Conservation (phyloP, 345 rosid species). For the Bruguiera gymnorhiza region DNA sequence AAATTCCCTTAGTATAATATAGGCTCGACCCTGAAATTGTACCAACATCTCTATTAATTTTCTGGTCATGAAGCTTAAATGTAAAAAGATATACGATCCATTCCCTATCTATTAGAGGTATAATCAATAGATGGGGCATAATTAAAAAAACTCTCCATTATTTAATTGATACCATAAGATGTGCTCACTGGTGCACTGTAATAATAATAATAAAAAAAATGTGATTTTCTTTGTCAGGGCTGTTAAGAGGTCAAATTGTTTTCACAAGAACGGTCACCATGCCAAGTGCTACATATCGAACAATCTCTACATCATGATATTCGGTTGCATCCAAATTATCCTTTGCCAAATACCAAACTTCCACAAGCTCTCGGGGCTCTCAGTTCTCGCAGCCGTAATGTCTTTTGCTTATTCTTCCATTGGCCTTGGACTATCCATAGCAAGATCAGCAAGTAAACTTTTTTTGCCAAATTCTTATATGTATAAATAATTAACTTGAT, state of each 20-base stretch:
- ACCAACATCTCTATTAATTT: too few relatives aligned
- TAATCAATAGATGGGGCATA: too few relatives aligned
- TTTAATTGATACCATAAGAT: too few relatives aligned
- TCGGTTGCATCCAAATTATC: conserved; percentile 61
- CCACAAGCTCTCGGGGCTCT: conserved; percentile 86
- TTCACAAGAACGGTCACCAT: conserved; percentile 64
- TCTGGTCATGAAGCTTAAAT: too few relatives aligned
- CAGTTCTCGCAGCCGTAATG: conserved; percentile 80
- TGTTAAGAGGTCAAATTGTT: conserved; percentile 69
- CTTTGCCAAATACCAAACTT: conserved; percentile 91
- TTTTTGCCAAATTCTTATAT: too few relatives aligned
- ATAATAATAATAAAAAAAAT: neutral
- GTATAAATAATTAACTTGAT: neutral
- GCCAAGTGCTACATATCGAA: conserved; percentile 55
- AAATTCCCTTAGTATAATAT: too few relatives aligned
- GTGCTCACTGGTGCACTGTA: neutral
- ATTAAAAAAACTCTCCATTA: too few relatives aligned
- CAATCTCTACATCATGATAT: conserved; percentile 62
- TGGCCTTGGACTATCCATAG: conserved; percentile 76
- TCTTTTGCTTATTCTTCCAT: conserved; percentile 79
- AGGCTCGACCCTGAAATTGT: too few relatives aligned
- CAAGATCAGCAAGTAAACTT: conserved; percentile 40
- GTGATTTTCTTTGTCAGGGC: conserved; percentile 42
- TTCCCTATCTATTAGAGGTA: too few relatives aligned
- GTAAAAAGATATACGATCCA: too few relatives aligned